These are phyloP conservation scores for Puccinia triticina DNA, from an alignment of 1,284 basidiomycete species.

Conservation along the genomic window DNA sequence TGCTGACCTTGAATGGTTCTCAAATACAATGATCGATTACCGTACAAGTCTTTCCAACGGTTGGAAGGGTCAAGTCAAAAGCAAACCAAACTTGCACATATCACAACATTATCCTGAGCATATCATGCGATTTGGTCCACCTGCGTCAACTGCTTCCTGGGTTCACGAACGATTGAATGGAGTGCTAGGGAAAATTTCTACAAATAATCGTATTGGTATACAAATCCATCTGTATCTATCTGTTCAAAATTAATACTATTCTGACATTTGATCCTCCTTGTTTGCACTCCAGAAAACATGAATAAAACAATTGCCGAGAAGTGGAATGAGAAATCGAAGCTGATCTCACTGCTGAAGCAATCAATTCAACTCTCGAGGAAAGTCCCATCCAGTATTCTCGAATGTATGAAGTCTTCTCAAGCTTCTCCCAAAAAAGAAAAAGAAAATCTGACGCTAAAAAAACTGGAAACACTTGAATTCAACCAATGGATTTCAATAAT, in stretches of 20 bases:
- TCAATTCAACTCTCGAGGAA: neutral
- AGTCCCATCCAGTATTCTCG: neutral
- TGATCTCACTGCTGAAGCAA: neutral
- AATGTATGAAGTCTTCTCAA: neutral
- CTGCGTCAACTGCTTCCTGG: slow-evolving; percentile 17
- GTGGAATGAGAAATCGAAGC: neutral
- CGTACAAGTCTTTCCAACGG: neutral
- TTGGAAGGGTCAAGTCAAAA: neutral
- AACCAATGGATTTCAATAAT: slow-evolving; percentile 4
- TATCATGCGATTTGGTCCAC: neutral
- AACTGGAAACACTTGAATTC: neutral
- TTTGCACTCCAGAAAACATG: neutral
- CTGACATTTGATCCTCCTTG: too few relatives aligned
- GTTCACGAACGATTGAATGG: neutral
- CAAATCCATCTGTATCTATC: too few relatives aligned
- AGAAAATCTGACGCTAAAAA: neutral
- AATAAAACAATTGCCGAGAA: neutral
- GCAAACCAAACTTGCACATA: slow-evolving; percentile 22
- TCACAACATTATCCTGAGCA: slow-evolving; percentile 18
- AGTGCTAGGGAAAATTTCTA: neutral
- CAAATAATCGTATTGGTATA: slow-evolving; percentile 13
- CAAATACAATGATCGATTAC: slow-evolving; percentile 15
- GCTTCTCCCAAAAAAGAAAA: neutral
- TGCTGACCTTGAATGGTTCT: neutral
- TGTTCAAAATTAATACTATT: too few relatives aligned